phyloP scores from a whole-genome alignment of 108 stramenopile species.

The Cyclotella distinguenda region DNA sequence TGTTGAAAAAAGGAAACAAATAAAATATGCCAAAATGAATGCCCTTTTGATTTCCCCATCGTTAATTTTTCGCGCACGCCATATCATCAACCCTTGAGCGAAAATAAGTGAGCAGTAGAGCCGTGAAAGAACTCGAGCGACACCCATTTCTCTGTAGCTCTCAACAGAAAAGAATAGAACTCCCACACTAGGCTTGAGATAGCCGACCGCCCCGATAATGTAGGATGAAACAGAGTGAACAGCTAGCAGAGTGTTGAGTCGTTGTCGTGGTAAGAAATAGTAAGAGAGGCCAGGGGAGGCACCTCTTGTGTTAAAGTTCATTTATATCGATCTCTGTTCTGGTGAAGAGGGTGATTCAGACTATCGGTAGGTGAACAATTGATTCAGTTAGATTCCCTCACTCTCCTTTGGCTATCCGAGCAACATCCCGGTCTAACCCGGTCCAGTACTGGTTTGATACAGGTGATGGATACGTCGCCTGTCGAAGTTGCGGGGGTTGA shows the following conservation, averaged over 20 bases:
- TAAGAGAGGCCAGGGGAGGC: conserved; percentile 39
- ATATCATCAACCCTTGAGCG: conserved; percentile 61
- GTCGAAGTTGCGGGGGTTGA: too few relatives aligned
- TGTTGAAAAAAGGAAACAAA: conserved; percentile 53
- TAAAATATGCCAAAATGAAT: conserved; percentile 54
- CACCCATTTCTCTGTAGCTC: conserved; percentile 44
- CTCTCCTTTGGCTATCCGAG: too few relatives aligned
- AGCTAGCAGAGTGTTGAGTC: conserved; percentile 53
- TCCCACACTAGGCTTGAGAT: conserved; percentile 28
- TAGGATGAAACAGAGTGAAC: conserved; percentile 47
- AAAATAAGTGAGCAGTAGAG: conserved; percentile 52
- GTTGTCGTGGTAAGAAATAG: conserved; percentile 53
- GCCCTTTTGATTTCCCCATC: conserved; percentile 65
- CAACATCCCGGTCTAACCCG: too few relatives aligned
- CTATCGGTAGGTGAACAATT: too few relatives aligned
- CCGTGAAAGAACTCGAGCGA: conserved; percentile 45
- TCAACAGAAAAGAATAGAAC: conserved; percentile 52
- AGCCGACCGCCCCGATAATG: conserved; percentile 47
- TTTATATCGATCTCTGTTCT: too few relatives aligned
- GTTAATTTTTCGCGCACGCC: conserved; percentile 50
- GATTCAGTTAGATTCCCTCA: too few relatives aligned
- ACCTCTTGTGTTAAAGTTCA: conserved; percentile 33
- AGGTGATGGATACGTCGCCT: too few relatives aligned
- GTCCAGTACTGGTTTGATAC: too few relatives aligned
- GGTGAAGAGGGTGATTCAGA: too few relatives aligned